Evolutionary conservation across 331 rosid species (phyloP).

Genomic region (Malus hybrid): DNA sequence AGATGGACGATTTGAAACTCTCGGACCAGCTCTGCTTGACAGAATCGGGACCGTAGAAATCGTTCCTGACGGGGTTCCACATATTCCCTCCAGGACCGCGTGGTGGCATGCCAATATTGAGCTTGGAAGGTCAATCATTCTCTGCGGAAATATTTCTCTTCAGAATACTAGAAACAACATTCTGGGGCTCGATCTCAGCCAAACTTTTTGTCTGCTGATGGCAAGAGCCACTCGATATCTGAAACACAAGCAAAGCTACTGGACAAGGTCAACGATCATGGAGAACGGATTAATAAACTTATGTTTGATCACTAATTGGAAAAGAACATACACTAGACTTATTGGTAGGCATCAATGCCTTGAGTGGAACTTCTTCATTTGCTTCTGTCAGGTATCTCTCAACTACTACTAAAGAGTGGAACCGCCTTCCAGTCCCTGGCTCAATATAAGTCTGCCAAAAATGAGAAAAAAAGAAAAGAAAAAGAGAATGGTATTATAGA

Average conservation of each 20-base stretch:
- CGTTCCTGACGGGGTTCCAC: conserved; percentile 44
- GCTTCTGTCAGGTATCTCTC: conserved; percentile 27
- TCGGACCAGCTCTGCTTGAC: conserved; percentile 49
- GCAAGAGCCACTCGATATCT: conserved; percentile 11
- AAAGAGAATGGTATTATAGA: background rate
- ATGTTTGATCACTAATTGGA: background rate
- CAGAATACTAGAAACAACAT: conserved; percentile 5
- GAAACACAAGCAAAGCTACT: conserved; percentile 26
- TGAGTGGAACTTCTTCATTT: conserved; percentile 14
- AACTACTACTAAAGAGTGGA: conserved; percentile 29
- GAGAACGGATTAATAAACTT: conserved; percentile 1
- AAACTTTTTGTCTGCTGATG: background rate
- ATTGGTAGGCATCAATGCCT: conserved; percentile 24
- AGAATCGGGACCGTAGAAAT: conserved; percentile 27
- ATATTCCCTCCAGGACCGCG: conserved; percentile 35
- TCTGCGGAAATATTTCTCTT: conserved; percentile 16
- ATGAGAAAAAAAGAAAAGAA: background rate
- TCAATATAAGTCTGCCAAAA: conserved; percentile 32
- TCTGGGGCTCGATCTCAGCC: background rate
- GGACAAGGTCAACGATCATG: conserved; percentile 3
- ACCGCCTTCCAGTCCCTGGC: conserved; percentile 31
- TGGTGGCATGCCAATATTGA: conserved; percentile 29
- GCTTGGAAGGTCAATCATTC: conserved; percentile 11
- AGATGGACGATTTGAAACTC: conserved; percentile 31
- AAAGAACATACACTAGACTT: conserved; percentile 2